phyloP scores from a whole-genome alignment of 1,284 basidiomycete genomes.

The Macrocybe sp. region DNA sequence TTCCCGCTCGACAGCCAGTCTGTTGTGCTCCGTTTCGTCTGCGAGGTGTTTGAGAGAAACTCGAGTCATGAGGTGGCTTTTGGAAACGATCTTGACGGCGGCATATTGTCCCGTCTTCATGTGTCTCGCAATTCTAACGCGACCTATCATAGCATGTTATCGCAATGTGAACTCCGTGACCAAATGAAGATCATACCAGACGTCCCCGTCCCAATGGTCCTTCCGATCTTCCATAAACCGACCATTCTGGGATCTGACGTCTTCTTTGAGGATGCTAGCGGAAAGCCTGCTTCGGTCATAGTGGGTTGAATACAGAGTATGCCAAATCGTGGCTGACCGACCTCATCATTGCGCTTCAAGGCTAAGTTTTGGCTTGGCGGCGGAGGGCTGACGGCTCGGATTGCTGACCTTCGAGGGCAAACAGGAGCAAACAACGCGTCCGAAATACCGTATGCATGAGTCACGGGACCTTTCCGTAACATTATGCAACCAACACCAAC shows the following conservation, averaged over 20 bases:
- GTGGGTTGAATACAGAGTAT: conserved; percentile 14
- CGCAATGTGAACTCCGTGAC: background rate
- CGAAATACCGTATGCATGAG: background rate
- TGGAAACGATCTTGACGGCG: conserved; percentile 96
- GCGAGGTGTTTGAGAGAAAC: conserved; percentile 69
- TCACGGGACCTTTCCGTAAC: conserved; percentile 1
- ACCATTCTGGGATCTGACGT: conserved; percentile 71
- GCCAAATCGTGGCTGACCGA: conserved; percentile 26
- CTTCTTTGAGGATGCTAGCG: conserved; percentile 21
- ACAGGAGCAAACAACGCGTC: conserved; percentile 30
- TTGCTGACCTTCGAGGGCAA: conserved; percentile 9
- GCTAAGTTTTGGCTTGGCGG: too few species aligned
- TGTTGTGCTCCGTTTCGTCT: conserved; percentile 60
- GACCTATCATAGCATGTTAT: conserved; percentile 47
- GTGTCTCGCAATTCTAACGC: conserved; percentile 90
- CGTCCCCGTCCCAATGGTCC: conserved; percentile 89
- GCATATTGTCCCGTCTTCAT: conserved; percentile 86
- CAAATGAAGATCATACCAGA: conserved; percentile 51
- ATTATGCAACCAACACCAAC: conserved; percentile 58
- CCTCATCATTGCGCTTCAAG: background rate
- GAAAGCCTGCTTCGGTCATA: conserved; percentile 21
- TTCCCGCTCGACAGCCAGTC: conserved; percentile 89
- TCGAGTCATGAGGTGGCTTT: conserved; percentile 67
- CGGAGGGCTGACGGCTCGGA: background rate
- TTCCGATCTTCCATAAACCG: conserved; percentile 91